Conservation (phyloP, 169 alveolate genomes). For the Plasmodium ovale region DNA sequence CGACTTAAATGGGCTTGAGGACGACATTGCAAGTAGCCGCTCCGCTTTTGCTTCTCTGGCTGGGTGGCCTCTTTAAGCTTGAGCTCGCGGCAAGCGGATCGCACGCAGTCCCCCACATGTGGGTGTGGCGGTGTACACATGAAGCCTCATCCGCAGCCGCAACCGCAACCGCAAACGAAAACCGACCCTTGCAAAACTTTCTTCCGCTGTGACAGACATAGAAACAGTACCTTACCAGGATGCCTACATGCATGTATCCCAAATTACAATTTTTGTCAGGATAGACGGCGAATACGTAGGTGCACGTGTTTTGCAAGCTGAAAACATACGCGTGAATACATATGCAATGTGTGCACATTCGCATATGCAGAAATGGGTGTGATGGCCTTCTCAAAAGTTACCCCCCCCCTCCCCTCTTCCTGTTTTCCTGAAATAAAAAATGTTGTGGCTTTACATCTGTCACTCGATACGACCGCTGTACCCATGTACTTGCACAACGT, state of each 20-base stretch:
- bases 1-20: constrained; percentile 58
- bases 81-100: too few species aligned
- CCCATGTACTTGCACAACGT: not conserved
- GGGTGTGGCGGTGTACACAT: not conserved
- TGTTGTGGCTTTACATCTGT: not conserved
- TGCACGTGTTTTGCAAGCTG: too few species aligned
- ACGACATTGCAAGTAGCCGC: constrained; percentile 33
- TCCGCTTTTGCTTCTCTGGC: not conserved
- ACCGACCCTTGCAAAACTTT: too few species aligned
- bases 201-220: constrained; percentile 5
- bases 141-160: not conserved
- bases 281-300: constrained; percentile 45
- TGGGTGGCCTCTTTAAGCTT: not conserved
- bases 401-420: not conserved
- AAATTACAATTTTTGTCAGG: constrained; percentile 26
- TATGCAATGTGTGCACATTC: not conserved
- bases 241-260: constrained; percentile 24
- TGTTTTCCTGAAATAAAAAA: too few species aligned
- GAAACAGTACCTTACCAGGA: constrained; percentile 43
- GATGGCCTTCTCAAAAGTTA: not conserved
- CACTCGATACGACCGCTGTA: not conserved
- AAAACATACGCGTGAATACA: not conserved
- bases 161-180: not conserved
- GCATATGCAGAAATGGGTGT: not conserved
- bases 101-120: too few species aligned